Percentiles rank a stretch among this genome's conserved stretches.
These are phyloP conservation scores for Claviceps lovelessii DNA, from an alignment of 2,329 filamentous ascomycete genomes.

Conservation along the genomic window DNA sequence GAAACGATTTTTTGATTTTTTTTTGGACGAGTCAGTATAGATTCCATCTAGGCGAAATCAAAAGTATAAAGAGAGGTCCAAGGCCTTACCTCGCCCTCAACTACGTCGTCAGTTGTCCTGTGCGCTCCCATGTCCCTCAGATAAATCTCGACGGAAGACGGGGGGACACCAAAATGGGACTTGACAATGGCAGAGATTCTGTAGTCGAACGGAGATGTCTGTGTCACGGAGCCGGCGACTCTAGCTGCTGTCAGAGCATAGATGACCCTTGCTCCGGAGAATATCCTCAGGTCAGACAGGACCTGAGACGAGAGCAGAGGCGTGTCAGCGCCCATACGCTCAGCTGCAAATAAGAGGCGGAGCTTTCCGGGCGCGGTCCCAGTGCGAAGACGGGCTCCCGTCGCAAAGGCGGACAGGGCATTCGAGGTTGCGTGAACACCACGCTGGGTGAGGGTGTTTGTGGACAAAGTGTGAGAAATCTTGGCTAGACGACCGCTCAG, in stretches of 20 bases:
- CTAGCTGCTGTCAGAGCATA: constrained; percentile 71
- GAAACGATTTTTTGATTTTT: too few relatives aligned
- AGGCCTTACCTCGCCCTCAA: constrained; percentile 46
- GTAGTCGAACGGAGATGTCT: constrained; percentile 83
- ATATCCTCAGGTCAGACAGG: constrained; percentile 69
- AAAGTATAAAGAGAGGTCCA: background rate
- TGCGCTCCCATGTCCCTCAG: constrained; percentile 47
- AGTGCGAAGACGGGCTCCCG: constrained; percentile 43
- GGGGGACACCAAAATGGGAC: constrained; percentile 66
- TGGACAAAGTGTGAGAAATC: constrained; percentile 57
- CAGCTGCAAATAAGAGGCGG: constrained; percentile 66
- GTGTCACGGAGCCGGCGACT: constrained; percentile 79
- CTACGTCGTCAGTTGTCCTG: constrained; percentile 48
- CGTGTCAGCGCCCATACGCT: constrained; percentile 48
- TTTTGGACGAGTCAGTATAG: background rate
- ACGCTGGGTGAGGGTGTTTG: constrained; percentile 49
- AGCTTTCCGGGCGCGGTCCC: constrained; percentile 56
- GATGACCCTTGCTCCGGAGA: constrained; percentile 64
- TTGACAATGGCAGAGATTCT: constrained; percentile 33
- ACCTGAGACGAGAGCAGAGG: constrained; percentile 53
- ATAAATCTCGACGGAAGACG: constrained; percentile 67
- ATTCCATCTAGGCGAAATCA: background rate
- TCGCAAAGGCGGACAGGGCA: constrained; percentile 33
- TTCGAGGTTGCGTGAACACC: constrained; percentile 55
- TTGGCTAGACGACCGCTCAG: constrained; percentile 50